Evolutionary conservation across 1,139 yeast genomes (phyloP).

Genomic region (Suhomyces maxii): DNA sequence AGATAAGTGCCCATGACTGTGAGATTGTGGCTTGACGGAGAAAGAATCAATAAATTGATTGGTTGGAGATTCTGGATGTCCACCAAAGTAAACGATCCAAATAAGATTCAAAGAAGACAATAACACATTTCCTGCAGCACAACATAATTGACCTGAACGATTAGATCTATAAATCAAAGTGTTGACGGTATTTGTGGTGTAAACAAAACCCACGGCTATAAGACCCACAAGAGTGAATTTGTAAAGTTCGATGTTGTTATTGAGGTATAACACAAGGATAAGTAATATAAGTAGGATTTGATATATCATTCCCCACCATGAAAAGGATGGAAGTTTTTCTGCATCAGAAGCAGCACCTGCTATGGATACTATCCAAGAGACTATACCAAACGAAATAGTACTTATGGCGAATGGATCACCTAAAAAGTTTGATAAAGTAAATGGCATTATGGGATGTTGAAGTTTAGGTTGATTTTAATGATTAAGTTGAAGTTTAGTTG

Average conservation of each 20-base stretch:
- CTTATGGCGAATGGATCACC: constrained; percentile 74
- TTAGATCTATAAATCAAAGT: constrained; percentile 67
- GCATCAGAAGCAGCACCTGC: constrained; percentile 73
- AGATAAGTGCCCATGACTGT: constrained; percentile 31
- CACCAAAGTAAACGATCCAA: constrained; percentile 88
- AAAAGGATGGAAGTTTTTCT: constrained; percentile 66
- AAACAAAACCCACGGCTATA: constrained; percentile 68
- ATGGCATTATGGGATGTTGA: constrained; percentile 31
- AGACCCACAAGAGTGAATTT: constrained; percentile 60
- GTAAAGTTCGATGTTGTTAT: constrained; percentile 71
- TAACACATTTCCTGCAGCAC: constrained; percentile 89
- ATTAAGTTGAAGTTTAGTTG: background rate
- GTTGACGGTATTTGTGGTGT: constrained; percentile 81
- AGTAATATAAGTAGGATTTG: constrained; percentile 61
- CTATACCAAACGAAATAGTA: constrained; percentile 59
- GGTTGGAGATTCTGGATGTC: constrained; percentile 75
- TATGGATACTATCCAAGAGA: constrained; percentile 82
- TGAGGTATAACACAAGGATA: constrained; percentile 61
- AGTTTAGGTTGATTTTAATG: background rate
- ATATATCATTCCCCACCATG: constrained; percentile 98
- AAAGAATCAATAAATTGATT: constrained; percentile 85
- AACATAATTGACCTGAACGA: constrained; percentile 70
- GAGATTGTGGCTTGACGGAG: constrained; percentile 33
- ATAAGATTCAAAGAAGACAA: constrained; percentile 74
- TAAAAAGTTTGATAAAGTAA: constrained; percentile 51